phyloP scores from a whole-genome alignment of 805 yeast genomes.

The Huiozyma naganishii region DNA sequence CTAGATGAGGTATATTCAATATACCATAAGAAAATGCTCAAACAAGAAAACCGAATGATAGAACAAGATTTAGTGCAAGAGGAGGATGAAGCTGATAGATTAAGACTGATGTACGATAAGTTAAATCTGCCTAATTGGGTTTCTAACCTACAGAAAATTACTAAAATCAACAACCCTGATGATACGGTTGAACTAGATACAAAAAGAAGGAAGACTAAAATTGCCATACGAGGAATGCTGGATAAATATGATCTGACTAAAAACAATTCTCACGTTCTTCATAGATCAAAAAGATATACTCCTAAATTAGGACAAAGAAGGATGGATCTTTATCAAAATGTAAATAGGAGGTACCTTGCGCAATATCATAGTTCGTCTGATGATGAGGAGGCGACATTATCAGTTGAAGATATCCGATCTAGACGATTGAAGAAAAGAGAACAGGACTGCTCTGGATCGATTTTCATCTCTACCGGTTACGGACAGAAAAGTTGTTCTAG shows the following conservation, averaged over 20 bases:
- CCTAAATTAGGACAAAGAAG: too few species aligned
- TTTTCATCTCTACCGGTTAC: conserved; percentile 12
- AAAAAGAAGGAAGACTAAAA: conserved; percentile 43
- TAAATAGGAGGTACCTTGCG: conserved; percentile 13
- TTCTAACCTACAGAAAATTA: conserved; percentile 34
- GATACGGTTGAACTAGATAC: conserved; percentile 40
- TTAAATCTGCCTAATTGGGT: conserved; percentile 40
- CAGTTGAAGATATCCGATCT: conserved; percentile 9
- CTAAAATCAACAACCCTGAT: conserved; percentile 37
- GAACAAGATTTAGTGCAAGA: conserved; percentile 39
- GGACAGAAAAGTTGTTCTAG: conserved; percentile 1
- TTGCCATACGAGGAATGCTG: conserved; percentile 33
- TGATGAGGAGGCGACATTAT: conserved; percentile 13
- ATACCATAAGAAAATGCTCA: conserved; percentile 50
- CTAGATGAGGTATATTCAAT: conserved; percentile 33
- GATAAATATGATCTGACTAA: conserved; percentile 21
- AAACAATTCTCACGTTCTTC: conserved; percentile 2
- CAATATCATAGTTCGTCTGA: conserved; percentile 25
- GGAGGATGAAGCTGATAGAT: conserved; percentile 45
- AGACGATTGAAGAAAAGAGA: conserved; percentile 1
- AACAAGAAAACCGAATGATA: conserved; percentile 53
- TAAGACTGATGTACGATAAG: conserved; percentile 32
- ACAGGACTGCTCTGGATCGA: conserved; percentile 14
- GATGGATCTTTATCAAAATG: conserved; percentile 10
- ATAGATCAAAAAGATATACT: too few species aligned